Conservation (phyloP, 2,329 filamentous ascomycete species). For the Trichoderma sp. region DNA sequence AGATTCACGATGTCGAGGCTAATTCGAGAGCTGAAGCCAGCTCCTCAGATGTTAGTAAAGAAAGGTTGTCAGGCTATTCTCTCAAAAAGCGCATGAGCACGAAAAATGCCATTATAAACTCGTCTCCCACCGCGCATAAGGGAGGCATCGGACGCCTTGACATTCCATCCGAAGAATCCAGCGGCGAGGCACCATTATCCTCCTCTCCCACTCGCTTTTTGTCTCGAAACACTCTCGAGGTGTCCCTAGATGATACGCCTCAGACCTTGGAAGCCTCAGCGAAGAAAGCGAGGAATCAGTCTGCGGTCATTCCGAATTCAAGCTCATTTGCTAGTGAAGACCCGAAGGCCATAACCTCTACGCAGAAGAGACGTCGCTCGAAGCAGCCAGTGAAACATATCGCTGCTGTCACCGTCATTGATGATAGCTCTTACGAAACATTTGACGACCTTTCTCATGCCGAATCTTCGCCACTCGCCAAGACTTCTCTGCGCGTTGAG, state of each 20-base stretch:
- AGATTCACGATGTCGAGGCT: background rate
- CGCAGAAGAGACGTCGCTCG: background rate
- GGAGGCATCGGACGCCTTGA: background rate
- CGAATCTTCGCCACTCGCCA: background rate
- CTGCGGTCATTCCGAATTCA: background rate
- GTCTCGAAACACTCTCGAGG: background rate
- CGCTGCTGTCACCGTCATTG: background rate
- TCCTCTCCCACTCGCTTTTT: conserved; percentile 16
- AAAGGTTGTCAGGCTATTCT: background rate
- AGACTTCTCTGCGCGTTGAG: background rate
- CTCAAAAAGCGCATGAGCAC: background rate
- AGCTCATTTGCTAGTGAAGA: background rate
- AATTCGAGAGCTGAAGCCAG: background rate
- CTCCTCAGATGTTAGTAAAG: background rate
- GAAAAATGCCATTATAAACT: background rate
- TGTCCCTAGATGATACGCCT: conserved; percentile 7
- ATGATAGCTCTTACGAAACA: conserved; percentile 18
- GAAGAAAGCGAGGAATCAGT: background rate
- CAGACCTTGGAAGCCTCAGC: background rate
- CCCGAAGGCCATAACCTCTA: background rate
- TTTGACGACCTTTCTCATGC: background rate
- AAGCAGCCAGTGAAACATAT: background rate
- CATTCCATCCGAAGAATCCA: background rate
- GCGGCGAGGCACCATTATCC: background rate
- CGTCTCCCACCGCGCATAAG: background rate